Base-by-base conservation (phyloP, 78 protist genomes). In the Mantamonas sphyraenae region DNA sequence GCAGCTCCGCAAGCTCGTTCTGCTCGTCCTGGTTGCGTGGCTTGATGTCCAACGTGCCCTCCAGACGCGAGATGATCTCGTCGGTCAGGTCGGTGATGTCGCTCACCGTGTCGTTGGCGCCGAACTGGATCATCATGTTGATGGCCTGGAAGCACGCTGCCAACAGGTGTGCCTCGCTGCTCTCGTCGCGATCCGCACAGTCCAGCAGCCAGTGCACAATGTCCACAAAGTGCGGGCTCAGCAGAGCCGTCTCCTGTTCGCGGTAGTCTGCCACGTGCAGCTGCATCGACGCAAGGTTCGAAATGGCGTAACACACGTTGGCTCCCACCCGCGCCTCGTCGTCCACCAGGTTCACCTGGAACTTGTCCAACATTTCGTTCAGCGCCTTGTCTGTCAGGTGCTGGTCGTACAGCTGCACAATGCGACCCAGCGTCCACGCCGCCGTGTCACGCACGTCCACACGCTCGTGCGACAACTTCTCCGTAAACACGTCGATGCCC, bases 381-480 rank as follows among this genome's bases (percentile, higher is more conserved):
- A 63, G 24, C 45, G 33, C 45, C 45, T 26, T 31, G 19, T 63
- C 42, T 22, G 68, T 33, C 0, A 63, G 24, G 24, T 63, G 24
- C 17, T 24, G 19, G 19, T 33, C 43, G 33, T 63, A 24, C 43
- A 33, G 47, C 20, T 28, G n/a, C 82, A 84, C 84, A 38, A 90
- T 58, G 45, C 82, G 74, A 28, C 91, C 94, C 59, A 93, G 31
- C 26, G 90, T 71, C 93, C 93, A 93, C 2, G 87, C 86, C 0
- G 94, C 75, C 0, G 96, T 81, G 50, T 93, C 95, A 19, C 35
- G 26, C 8, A 93, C 94, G 39, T 58, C 65, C 2, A 30, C 62
- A 22, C 40, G 4, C 33, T 24, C 17, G 51, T 83, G 83, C 31
- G 50, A 38, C 81, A 92, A 53, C n/a, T 51, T 42, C 39, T 10